phyloP scores from a whole-genome alignment of 1,139 yeast species.

The Geotrichum cucujoidarum region DNA sequence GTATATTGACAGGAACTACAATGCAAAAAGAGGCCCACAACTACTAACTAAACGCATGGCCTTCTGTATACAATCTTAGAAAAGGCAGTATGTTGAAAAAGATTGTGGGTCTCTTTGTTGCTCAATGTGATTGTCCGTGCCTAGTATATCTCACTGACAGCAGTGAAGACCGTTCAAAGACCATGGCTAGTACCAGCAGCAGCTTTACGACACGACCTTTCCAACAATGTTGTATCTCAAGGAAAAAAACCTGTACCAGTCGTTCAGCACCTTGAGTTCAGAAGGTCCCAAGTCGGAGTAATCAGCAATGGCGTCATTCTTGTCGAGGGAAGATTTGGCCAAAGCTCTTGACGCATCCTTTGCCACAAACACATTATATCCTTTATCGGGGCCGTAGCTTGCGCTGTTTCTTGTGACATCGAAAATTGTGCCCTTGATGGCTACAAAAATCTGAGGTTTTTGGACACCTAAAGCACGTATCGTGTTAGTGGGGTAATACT shows the following conservation, averaged over 20 bases:
- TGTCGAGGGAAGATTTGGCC: slow-evolving; percentile 49
- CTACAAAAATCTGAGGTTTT: slow-evolving; percentile 54
- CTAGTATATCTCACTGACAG: too few relatives aligned
- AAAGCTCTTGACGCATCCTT: slow-evolving; percentile 72
- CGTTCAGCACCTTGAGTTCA: slow-evolving; percentile 54
- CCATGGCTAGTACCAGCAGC: too few relatives aligned
- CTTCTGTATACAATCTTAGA: too few relatives aligned
- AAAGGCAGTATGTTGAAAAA: too few relatives aligned
- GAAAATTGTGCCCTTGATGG: slow-evolving; percentile 67
- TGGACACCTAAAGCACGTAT: slow-evolving; percentile 40
- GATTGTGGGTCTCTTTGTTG: too few relatives aligned
- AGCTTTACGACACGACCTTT: too few relatives aligned
- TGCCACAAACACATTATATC: slow-evolving; percentile 69
- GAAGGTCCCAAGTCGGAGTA: slow-evolving; percentile 46
- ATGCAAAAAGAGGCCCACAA: too few relatives aligned
- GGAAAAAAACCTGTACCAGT: slow-evolving; percentile 82
- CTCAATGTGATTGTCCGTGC: too few relatives aligned
- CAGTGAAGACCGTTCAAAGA: too few relatives aligned
- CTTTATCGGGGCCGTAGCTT: slow-evolving; percentile 72
- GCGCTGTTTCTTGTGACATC: slow-evolving; percentile 65
- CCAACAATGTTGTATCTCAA: slow-evolving; percentile 57
- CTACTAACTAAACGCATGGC: too few relatives aligned
- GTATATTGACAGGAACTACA: too few relatives aligned
- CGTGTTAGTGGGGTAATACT: neutral
- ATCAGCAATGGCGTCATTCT: slow-evolving; percentile 48